Evolutionary conservation across 2,329 filamentous ascomycete genomes (phyloP).

Genomic region (Nothomitra cinnamomea): DNA sequence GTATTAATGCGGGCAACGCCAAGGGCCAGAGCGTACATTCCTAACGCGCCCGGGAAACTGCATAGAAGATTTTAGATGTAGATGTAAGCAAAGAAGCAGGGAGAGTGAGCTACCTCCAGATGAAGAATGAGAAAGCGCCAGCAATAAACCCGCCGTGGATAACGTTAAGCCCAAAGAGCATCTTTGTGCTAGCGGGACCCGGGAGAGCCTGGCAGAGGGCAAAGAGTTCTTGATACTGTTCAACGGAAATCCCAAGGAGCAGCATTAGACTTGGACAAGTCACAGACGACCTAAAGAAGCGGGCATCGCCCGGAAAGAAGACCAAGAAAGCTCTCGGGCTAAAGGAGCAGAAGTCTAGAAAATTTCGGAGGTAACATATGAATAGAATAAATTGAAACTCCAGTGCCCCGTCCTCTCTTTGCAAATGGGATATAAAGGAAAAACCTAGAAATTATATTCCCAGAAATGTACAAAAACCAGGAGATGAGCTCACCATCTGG

Average conservation of each 20-base stretch:
- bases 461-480: conserved; percentile 2
- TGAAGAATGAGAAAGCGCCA: conserved; percentile 40
- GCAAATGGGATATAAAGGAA: no score
- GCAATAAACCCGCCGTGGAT: conserved; percentile 42
- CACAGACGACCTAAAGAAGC: neutral
- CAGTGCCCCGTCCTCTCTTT: no score
- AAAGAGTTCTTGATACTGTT: conserved; percentile 55
- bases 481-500: conserved; percentile 34
- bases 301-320: neutral
- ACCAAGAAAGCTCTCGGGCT: no score
- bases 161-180: conserved; percentile 50
- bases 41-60: conserved; percentile 50
- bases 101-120: conserved; percentile 38
- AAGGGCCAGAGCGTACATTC: conserved; percentile 50
- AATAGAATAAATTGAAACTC: no score
- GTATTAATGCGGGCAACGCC: conserved; percentile 44
- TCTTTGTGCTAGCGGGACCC: conserved; percentile 53
- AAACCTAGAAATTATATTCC: no score
- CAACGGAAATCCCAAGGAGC: no score
- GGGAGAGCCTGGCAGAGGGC: conserved; percentile 49
- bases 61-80: neutral
- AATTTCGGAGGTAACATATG: no score
- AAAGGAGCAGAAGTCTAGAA: no score
- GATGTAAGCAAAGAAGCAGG: conserved; percentile 6
- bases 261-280: no score